Conservation (phyloP, 257 asterid genomes). For the Mitragyna speciosa region DNA sequence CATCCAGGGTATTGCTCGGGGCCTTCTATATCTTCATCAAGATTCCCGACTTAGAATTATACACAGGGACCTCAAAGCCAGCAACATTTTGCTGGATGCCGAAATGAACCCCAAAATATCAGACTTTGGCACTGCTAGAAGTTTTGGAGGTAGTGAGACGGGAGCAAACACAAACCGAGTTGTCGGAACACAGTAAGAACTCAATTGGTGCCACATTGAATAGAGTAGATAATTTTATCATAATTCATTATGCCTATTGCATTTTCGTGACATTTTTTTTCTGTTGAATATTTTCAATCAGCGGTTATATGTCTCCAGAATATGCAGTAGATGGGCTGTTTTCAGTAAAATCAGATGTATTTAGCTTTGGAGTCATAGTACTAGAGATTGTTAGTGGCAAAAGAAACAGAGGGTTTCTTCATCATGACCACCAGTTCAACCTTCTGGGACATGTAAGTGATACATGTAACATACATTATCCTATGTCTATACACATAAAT, state of each 20-base stretch:
- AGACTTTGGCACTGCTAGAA: slow-evolving; percentile 55
- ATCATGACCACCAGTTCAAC: slow-evolving; percentile 31
- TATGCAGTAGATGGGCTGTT: slow-evolving; percentile 32
- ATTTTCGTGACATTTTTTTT: background rate
- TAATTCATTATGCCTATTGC: background rate
- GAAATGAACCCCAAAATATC: slow-evolving; percentile 57
- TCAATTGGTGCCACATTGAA: background rate
- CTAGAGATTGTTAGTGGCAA: slow-evolving; percentile 35
- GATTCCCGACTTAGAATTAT: slow-evolving; percentile 53
- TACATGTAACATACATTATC: background rate
- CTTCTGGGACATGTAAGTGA: slow-evolving; percentile 35
- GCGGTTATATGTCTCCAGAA: slow-evolving; percentile 38
- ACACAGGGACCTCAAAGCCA: slow-evolving; percentile 53
- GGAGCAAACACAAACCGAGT: slow-evolving; percentile 47
- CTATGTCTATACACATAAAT: background rate
- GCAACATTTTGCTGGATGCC: slow-evolving; percentile 52
- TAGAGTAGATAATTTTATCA: background rate
- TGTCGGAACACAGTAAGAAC: slow-evolving; percentile 53
- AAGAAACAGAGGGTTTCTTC: slow-evolving; percentile 30
- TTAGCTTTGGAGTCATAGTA: slow-evolving; percentile 33
- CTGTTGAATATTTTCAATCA: background rate
- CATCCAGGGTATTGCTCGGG: slow-evolving; percentile 46
- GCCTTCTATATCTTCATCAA: slow-evolving; percentile 59
- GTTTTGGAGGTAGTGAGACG: slow-evolving; percentile 43
- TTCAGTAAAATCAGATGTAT: slow-evolving; percentile 39